A percentile compares a stretch with the other conserved stretches of the same genome.
phyloP scores from a whole-genome alignment of 306 rosid species.

The Ziziphus jujuba region DNA sequence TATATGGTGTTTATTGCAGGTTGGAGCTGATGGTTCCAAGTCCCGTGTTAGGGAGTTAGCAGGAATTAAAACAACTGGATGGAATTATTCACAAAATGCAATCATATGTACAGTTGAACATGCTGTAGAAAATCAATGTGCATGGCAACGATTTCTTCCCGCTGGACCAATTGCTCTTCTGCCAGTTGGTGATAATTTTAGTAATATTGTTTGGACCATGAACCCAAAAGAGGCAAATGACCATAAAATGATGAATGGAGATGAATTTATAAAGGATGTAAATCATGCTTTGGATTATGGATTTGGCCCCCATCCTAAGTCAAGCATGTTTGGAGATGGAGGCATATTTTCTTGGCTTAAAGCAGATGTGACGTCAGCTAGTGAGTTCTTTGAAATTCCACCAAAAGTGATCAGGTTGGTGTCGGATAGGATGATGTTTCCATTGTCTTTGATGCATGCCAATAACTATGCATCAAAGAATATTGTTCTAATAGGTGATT shows the following conservation, averaged over 20 bases:
- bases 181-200: constrained; percentile 80
- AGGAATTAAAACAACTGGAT: constrained; percentile 82
- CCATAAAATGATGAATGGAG: constrained; percentile 53
- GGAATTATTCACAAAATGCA: constrained; percentile 94
- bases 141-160: constrained; percentile 96
- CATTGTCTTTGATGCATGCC: constrained; percentile 79
- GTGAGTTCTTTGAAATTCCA: constrained; percentile 69
- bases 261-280: constrained; percentile 60
- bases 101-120: constrained; percentile 88
- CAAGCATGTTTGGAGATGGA: constrained; percentile 43
- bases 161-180: constrained; percentile 87
- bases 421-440: constrained; percentile 77
- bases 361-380: constrained; percentile 43
- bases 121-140: constrained; percentile 56
- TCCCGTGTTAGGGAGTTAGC: constrained; percentile 82
- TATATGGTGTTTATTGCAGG: constrained; percentile 47
- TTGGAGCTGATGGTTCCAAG: constrained; percentile 94
- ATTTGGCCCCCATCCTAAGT: constrained; percentile 69
- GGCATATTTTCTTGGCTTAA: constrained; percentile 74
- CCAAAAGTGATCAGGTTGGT: constrained; percentile 71
- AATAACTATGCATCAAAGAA: constrained; percentile 65
- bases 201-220: constrained; percentile 98
- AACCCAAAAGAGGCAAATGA: constrained; percentile 64
- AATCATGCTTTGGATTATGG: constrained; percentile 76
- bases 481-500: constrained; percentile 83